Percentiles rank a stretch among this genome's conserved stretches.
These are phyloP conservation scores for Zea luxurians DNA, from an alignment of 176 grass and related monocot species.

Conservation along the genomic window DNA sequence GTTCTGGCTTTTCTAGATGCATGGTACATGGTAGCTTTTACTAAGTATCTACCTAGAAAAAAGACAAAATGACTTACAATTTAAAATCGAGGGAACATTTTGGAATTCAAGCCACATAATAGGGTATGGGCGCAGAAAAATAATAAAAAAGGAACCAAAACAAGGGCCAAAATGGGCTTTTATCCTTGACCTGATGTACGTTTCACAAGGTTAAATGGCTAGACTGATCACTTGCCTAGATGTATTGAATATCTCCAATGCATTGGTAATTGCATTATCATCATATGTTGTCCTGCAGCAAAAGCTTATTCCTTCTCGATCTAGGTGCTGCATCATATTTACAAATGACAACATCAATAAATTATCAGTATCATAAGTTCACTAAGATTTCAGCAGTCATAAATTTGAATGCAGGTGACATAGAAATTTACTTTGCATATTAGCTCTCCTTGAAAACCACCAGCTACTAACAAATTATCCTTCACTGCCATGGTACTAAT, in stretches of 20 bases:
- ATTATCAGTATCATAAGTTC: conserved; percentile 12
- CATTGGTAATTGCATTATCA: conserved; percentile 88
- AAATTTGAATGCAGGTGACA: not conserved
- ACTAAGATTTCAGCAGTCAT: conserved; percentile 12
- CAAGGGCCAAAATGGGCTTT: not conserved
- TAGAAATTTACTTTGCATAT: conserved; percentile 54
- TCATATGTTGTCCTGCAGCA: conserved; percentile 73
- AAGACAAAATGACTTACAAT: not conserved
- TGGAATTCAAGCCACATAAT: not conserved
- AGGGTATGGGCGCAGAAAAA: not conserved
- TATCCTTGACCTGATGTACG: not conserved
- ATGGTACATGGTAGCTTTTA: not conserved
- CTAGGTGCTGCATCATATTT: conserved; percentile 55
- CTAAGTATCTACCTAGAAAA: not conserved
- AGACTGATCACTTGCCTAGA: conserved; percentile 47
- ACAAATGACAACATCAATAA: conserved; percentile 23
- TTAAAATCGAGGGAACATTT: not conserved
- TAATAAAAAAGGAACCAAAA: not conserved
- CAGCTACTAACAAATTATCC: conserved; percentile 55
- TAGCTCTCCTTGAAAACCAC: conserved; percentile 61
- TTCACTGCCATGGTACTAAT: conserved; percentile 57
- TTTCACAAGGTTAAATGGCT: conserved; percentile 13
- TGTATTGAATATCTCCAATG: conserved; percentile 73
- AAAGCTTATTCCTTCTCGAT: conserved; percentile 83
- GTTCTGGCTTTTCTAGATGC: not conserved